phyloP scores from a whole-genome alignment of 208 protist species.

The Leishmania martiniquensis region DNA sequence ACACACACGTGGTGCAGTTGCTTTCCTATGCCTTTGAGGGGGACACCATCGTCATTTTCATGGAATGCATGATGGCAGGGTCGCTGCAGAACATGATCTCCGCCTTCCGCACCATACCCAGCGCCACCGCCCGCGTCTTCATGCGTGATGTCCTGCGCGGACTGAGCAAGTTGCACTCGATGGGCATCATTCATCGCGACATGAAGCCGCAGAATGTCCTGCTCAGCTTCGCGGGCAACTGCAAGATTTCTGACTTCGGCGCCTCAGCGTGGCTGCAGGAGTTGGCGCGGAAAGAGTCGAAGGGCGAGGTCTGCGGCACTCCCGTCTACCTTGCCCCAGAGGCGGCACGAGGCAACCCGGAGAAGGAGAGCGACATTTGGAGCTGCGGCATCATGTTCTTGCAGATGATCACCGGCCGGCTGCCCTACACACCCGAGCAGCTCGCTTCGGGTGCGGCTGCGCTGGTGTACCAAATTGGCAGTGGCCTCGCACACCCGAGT shows the following conservation, averaged over 20 bases:
- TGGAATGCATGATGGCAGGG: slow-evolving; percentile 92
- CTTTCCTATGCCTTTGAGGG: slow-evolving; percentile 80
- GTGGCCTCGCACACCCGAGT: slow-evolving; percentile 56
- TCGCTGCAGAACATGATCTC: slow-evolving; percentile 81
- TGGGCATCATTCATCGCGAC: slow-evolving; percentile 88
- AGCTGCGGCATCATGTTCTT: slow-evolving; percentile 89
- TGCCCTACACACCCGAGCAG: slow-evolving; percentile 76
- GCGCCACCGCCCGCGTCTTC: slow-evolving; percentile 66
- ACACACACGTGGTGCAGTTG: slow-evolving; percentile 87
- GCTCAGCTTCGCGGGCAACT: slow-evolving; percentile 70
- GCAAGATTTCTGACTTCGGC: slow-evolving; percentile 94
- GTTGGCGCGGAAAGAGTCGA: slow-evolving; percentile 56
- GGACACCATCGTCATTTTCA: slow-evolving; percentile 81
- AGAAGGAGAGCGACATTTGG: slow-evolving; percentile 86
- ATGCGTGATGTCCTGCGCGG: slow-evolving; percentile 86
- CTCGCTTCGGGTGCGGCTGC: slow-evolving; percentile 47
- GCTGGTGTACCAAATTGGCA: slow-evolving; percentile 85
- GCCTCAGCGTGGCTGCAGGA: slow-evolving; percentile 79
- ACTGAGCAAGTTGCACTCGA: slow-evolving; percentile 82
- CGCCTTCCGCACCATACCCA: slow-evolving; percentile 75
- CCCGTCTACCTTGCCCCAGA: slow-evolving; percentile 91
- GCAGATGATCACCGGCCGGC: slow-evolving; percentile 78
- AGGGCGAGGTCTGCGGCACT: slow-evolving; percentile 74
- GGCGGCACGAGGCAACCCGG: slow-evolving; percentile 71
- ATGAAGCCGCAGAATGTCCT: slow-evolving; percentile 94